phyloP scores from a whole-genome alignment of 768 basidiomycete genomes.

The Zangia roseola region DNA sequence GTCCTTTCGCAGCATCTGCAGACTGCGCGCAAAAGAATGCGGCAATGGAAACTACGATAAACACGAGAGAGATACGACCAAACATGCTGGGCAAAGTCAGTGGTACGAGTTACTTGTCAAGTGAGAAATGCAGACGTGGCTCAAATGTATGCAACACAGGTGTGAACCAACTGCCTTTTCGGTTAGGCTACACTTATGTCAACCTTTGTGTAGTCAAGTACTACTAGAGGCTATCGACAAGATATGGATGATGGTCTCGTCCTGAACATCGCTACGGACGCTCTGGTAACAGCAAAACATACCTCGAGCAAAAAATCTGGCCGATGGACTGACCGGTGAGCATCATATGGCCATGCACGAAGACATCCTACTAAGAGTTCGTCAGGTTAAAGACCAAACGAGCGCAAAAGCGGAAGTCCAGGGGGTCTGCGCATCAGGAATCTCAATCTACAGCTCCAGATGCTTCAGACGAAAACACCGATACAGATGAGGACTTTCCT shows the following conservation, averaged over 20 bases:
- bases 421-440: constrained; percentile 28
- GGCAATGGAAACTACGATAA: constrained; percentile 60
- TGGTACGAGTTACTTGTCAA: constrained; percentile 1
- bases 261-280: constrained; percentile 61
- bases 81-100: constrained; percentile 40
- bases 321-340: constrained; percentile 77
- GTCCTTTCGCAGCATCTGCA: constrained; percentile 81
- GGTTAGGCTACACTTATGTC: not conserved
- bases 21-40: constrained; percentile 71
- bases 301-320: constrained; percentile 51
- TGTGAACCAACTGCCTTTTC: constrained; percentile 29
- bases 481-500: constrained; percentile 13
- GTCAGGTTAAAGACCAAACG: constrained; percentile 74
- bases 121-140: constrained; percentile 27
- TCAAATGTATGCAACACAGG: not conserved
- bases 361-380: not conserved
- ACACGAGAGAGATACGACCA: constrained; percentile 57
- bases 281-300: constrained; percentile 29
- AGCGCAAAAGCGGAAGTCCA: constrained; percentile 56
- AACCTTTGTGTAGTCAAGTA: no score
- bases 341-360: constrained; percentile 8
- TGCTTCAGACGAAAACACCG: constrained; percentile 18
- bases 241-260: constrained; percentile 73
- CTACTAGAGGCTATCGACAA: no score
- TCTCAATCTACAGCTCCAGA: constrained; percentile 11